Base-by-base conservation (phyloP, 805 yeast genomes). In the Tetrapisispora nanseiensis region DNA sequence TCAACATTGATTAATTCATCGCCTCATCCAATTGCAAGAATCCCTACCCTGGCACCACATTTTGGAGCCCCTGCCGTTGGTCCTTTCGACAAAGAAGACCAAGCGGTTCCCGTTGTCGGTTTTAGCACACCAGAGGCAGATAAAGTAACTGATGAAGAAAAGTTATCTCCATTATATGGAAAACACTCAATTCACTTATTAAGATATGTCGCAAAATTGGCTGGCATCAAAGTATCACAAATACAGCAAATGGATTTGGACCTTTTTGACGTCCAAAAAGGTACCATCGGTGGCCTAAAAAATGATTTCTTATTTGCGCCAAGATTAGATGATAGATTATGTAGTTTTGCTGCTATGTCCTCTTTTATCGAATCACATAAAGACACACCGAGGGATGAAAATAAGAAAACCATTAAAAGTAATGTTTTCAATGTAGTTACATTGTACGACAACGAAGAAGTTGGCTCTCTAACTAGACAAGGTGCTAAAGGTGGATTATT, bases 41-140 rank as follows among this genome's bases (percentile, higher is more conserved):
- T 86, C 41, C 94, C 95, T 5, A 74, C 90, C 2, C 69, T 86
- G 56, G 95, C 95, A 6, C 89, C 89, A 3, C 95, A 86, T 65
- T 86, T 86, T 59, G 95, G 95, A 37, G 66, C 68, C 2, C 79
- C 79, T 6, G 71, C 86, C 2, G 55, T 63, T 20, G 81, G 81
- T 8, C 89, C 89, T 6, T 83, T 80, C 65, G 84, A 86, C 65
- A 68, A 66, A 42, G 95, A 86, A 59, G 81, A 82, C 22, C 77
- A 80, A 55, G 78, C 82, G 40, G 83, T 84, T 16, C 95, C 95
- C 1, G 76, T 86, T 12, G 67, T 82, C 41, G 95, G 87, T 0
- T 81, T 70, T 50, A 59, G 59, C 29, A 57, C 62, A 16, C 62
- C 53, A 18, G 65, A 59, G 21, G 62, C 59, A 11, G 56, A 51